These are phyloP conservation scores for Ascochyta pisi DNA, from an alignment of 2,329 filamentous ascomycete genomes.

Conservation along the genomic window DNA sequence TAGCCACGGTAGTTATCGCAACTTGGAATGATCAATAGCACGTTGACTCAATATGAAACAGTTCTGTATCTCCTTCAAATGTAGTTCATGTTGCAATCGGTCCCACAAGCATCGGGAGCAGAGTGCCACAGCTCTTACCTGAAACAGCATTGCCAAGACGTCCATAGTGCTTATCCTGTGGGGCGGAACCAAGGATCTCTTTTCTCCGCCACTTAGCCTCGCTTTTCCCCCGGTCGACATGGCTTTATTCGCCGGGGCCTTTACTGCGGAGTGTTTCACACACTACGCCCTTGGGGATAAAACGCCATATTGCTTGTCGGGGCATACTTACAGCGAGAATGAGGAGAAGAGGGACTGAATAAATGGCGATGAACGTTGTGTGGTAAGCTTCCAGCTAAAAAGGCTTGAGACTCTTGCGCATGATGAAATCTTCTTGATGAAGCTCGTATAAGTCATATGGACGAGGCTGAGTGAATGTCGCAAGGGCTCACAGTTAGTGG, in stretches of 20 bases:
- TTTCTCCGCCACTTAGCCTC: slow-evolving; percentile 39
- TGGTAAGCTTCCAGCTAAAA: slow-evolving; percentile 5
- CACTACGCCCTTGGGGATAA: neutral
- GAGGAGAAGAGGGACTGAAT: slow-evolving; percentile 4
- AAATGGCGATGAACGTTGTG: slow-evolving; percentile 1
- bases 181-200: slow-evolving; percentile 4
- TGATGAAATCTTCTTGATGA: slow-evolving; percentile 1
- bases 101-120: slow-evolving; percentile 4
- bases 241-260: neutral
- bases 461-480: neutral
- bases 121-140: slow-evolving; percentile 7
- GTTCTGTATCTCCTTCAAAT: neutral
- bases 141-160: slow-evolving; percentile 24
- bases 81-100: slow-evolving; percentile 1
- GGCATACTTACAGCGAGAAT: slow-evolving; percentile 9
- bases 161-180: slow-evolving; percentile 30
- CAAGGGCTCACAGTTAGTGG: slow-evolving; percentile 13
- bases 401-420: neutral
- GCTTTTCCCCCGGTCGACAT: slow-evolving; percentile 23
- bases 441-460: slow-evolving; percentile 5
- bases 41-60: neutral
- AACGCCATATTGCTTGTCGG: slow-evolving; percentile 1
- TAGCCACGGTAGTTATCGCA: neutral
- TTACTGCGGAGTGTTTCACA: slow-evolving; percentile 5
- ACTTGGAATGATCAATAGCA: neutral